These are phyloP conservation scores for Fusarium nelsonii DNA, from an alignment of 2,329 filamentous ascomycete genomes.

Conservation along the genomic window DNA sequence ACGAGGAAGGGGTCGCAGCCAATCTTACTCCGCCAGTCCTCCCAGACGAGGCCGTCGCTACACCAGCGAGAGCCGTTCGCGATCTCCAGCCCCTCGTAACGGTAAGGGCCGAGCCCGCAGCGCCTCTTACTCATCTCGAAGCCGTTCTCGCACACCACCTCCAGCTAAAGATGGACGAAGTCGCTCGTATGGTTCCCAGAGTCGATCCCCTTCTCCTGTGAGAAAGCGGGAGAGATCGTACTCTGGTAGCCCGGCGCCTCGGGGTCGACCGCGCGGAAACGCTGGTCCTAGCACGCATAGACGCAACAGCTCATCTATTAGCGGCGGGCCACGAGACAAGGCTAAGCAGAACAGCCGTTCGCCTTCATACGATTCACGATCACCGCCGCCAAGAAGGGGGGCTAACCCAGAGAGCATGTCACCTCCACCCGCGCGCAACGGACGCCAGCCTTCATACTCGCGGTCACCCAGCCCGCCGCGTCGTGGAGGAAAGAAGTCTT, in stretches of 20 bases:
- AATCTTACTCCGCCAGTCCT: conserved; percentile 51
- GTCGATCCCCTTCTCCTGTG: conserved; percentile 40
- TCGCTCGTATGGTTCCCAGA: conserved; percentile 43
- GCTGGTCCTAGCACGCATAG: conserved; percentile 34
- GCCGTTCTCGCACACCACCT: conserved; percentile 49
- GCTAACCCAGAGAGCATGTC: conserved; percentile 37
- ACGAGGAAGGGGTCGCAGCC: conserved; percentile 39
- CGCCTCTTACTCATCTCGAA: conserved; percentile 51
- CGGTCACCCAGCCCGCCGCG: conserved; percentile 44
- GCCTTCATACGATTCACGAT: conserved; percentile 51
- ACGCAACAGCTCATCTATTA: conserved; percentile 54
- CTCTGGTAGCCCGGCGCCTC: conserved; percentile 43
- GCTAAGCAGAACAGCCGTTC: conserved; percentile 47
- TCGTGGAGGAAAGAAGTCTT: conserved; percentile 36
- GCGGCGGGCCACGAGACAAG: conserved; percentile 47
- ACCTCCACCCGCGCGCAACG: conserved; percentile 40
- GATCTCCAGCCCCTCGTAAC: conserved; percentile 49
- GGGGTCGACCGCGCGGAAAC: conserved; percentile 42
- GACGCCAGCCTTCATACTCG: conserved; percentile 42
- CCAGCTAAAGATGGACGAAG: conserved; percentile 38
- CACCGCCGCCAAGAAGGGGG: conserved; percentile 45
- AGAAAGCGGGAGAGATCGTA: conserved; percentile 39
- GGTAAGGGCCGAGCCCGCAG: conserved; percentile 47
- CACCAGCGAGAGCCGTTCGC: conserved; percentile 46
- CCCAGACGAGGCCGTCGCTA: conserved; percentile 46